phyloP scores from a whole-genome alignment of 208 protist species.

The Trypanosoma boissoni region DNA sequence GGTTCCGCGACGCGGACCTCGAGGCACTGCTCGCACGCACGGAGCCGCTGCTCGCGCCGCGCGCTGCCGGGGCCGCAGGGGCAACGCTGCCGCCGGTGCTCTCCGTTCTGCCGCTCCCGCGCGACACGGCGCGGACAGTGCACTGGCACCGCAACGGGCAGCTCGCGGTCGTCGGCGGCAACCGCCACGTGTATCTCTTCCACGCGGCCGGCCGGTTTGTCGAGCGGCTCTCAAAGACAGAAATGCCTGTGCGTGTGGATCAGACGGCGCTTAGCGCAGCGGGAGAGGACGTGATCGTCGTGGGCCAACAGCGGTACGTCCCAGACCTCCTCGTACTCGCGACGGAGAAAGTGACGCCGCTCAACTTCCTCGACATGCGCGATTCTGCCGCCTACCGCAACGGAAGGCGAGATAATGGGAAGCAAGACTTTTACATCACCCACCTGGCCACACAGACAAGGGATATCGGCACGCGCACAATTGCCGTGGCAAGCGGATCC shows the following conservation, averaged over 20 bases:
- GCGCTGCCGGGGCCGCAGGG: constrained; percentile 32
- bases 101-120: constrained; percentile 65
- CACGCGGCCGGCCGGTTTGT: constrained; percentile 79
- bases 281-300: constrained; percentile 75
- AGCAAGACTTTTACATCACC: constrained; percentile 59
- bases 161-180: constrained; percentile 70
- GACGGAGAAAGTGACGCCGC: constrained; percentile 55
- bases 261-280: constrained; percentile 51
- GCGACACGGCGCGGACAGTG: constrained; percentile 61
- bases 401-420: constrained; percentile 55
- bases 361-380: constrained; percentile 71
- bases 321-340: constrained; percentile 57
- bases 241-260: constrained; percentile 42
- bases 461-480: background rate
- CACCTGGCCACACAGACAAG: constrained; percentile 28
- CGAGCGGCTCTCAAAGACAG: constrained; percentile 69
- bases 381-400: constrained; percentile 61
- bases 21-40: constrained; percentile 73
- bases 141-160: constrained; percentile 86
- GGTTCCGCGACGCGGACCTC: constrained; percentile 73
- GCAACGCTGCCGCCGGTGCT: constrained; percentile 48
- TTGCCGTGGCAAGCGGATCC: constrained; percentile 54
- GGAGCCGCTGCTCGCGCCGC: constrained; percentile 63
- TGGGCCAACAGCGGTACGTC: constrained; percentile 50
- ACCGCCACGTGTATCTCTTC: constrained; percentile 78